Evolutionary conservation across 1,284 basidiomycete species (phyloP).

Genomic region (Wallemia hederae): DNA sequence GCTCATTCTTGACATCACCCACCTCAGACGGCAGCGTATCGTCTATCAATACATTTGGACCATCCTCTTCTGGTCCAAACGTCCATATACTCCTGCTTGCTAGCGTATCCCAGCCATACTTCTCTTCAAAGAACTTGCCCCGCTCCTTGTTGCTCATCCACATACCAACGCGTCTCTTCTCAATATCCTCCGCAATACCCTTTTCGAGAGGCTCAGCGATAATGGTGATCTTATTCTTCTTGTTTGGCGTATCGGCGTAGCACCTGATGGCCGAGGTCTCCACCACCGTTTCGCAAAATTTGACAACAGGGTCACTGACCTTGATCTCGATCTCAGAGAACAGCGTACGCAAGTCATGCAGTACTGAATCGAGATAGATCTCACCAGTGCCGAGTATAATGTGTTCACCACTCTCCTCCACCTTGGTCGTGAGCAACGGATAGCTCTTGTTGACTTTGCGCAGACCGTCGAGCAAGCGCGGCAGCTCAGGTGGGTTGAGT

Average conservation of each 20-base stretch:
- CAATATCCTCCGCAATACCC: conserved; percentile 79
- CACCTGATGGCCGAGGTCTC: conserved; percentile 95
- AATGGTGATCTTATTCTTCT: conserved; percentile 94
- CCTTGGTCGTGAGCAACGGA: conserved; percentile 74
- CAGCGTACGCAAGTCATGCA: conserved; percentile 75
- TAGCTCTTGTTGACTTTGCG: conserved; percentile 95
- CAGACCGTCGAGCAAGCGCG: conserved; percentile 91
- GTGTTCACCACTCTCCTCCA: conserved; percentile 95
- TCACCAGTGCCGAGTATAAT: conserved; percentile 91
- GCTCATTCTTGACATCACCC: conserved; percentile 7
- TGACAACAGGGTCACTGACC: conserved; percentile 92
- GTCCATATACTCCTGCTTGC: conserved; percentile 97
- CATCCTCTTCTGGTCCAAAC: conserved; percentile 90
- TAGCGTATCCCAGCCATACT: conserved; percentile 92
- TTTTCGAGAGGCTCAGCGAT: conserved; percentile 83
- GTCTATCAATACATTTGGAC: conserved; percentile 76
- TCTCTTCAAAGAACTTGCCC: conserved; percentile 75
- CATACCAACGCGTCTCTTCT: conserved; percentile 67
- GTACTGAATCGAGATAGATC: conserved; percentile 79
- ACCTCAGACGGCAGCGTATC: conserved; percentile 87
- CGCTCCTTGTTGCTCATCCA: conserved; percentile 75
- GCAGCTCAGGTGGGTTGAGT: conserved; percentile 82
- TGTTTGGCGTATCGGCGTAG: conserved; percentile 95
- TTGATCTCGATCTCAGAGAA: conserved; percentile 99
- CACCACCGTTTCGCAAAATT: conserved; percentile 93